phyloP scores from a whole-genome alignment of 208 protist genomes.

The Acanthamoeba healyi region DNA sequence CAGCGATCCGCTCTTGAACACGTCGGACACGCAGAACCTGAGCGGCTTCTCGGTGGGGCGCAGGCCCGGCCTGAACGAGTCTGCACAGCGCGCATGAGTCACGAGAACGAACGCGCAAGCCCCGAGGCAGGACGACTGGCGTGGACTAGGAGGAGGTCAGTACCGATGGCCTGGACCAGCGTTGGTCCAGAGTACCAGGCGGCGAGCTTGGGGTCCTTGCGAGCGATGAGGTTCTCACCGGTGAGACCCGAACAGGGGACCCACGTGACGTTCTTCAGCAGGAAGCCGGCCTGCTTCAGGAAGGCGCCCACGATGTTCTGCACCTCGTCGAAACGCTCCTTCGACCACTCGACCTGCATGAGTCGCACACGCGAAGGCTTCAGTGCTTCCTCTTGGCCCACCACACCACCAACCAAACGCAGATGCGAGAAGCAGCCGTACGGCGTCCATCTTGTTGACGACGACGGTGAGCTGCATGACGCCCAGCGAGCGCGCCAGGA shows the following conservation, averaged over 20 bases:
- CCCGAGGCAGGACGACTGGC: too few species aligned
- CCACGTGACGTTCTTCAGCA: conserved; percentile 75
- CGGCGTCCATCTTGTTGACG: conserved; percentile 89
- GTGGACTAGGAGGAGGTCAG: neutral
- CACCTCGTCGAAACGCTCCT: conserved; percentile 85
- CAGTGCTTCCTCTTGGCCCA: too few species aligned
- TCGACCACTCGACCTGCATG: conserved; percentile 67
- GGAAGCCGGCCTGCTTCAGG: conserved; percentile 81
- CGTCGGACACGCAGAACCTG: conserved; percentile 84
- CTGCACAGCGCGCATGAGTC: neutral
- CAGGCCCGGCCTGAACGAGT: conserved; percentile 78
- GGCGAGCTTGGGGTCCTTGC: neutral
- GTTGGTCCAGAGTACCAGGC: conserved; percentile 83
- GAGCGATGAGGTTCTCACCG: conserved; percentile 82
- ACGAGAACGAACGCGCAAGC: too few species aligned
- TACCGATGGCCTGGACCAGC: conserved; percentile 79
- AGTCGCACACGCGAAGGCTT: neutral
- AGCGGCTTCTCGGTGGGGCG: conserved; percentile 85
- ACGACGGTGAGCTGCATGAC: conserved; percentile 88
- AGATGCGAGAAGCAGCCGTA: neutral
- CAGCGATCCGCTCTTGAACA: conserved; percentile 82
- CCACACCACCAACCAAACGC: neutral
- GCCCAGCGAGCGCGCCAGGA: conserved; percentile 84
- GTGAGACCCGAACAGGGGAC: conserved; percentile 82
- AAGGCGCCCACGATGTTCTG: conserved; percentile 76